Evolutionary conservation across 495 filamentous ascomycete genomes (phyloP).

Genomic region (Cladorrhinum samala): DNA sequence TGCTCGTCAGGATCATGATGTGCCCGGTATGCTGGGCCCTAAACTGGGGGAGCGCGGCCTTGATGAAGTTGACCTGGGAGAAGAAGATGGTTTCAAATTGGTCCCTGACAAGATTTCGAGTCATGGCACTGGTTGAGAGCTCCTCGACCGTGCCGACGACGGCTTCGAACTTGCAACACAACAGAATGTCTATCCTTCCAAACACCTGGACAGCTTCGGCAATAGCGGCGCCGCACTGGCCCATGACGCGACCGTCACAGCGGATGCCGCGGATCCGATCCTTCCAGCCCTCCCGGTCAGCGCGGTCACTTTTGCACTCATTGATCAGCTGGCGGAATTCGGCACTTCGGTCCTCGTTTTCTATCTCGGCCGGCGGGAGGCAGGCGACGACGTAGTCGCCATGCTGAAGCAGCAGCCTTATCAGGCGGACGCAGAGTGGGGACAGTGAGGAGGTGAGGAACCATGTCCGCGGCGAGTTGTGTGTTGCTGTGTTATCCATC

Average conservation of each 20-base stretch:
- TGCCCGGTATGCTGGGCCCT: conserved; percentile 74
- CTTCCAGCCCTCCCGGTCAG: conserved; percentile 52
- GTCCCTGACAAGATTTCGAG: conserved; percentile 71
- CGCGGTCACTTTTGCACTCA: conserved; percentile 51
- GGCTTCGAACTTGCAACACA: conserved; percentile 84
- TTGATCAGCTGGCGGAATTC: conserved; percentile 52
- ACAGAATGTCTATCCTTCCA: conserved; percentile 79
- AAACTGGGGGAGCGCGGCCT: conserved; percentile 75
- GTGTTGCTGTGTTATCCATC: conserved; percentile 44
- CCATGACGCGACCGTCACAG: conserved; percentile 52
- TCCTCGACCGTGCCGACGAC: conserved; percentile 91
- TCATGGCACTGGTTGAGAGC: conserved; percentile 63
- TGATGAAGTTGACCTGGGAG: conserved; percentile 91
- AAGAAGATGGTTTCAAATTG: conserved; percentile 96
- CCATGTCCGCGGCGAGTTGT: conserved; percentile 68
- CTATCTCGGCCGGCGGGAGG: conserved; percentile 60
- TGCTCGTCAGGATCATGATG: conserved; percentile 81
- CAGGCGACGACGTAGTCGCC: conserved; percentile 82
- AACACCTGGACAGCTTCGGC: conserved; percentile 80
- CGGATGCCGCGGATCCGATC: conserved; percentile 50
- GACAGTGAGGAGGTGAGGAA: conserved; percentile 78
- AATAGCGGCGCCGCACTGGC: conserved; percentile 69
- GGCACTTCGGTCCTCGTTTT: conserved; percentile 51
- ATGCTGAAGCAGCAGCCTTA: conserved; percentile 70
- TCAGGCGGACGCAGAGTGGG: conserved; percentile 66